A percentile compares a stretch with the other conserved stretches of the same genome.
phyloP scores from a whole-genome alignment of 495 filamentous ascomycete genomes.

The Terfezia boudieri region DNA sequence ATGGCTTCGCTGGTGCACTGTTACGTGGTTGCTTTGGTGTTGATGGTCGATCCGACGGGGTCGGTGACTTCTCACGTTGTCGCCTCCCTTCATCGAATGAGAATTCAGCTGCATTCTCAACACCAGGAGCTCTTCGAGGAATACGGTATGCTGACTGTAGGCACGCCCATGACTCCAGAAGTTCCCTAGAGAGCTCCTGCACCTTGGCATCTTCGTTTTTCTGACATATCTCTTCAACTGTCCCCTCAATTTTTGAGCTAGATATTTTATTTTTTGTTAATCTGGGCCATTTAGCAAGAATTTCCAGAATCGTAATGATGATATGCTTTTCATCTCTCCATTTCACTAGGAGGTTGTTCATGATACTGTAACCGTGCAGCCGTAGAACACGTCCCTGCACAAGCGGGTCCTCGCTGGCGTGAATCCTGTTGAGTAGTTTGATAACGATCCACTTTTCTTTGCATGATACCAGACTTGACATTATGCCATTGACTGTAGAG shows the following conservation, averaged over 20 bases:
- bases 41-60: constrained; percentile 4
- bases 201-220: constrained; percentile 47
- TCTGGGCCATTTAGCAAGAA: constrained; percentile 70
- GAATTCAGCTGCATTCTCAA: constrained; percentile 9
- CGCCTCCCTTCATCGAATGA: constrained; percentile 11
- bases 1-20: background rate
- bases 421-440: constrained; percentile 76
- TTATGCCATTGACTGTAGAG: constrained; percentile 81
- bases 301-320: constrained; percentile 69
- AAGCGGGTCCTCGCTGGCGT: constrained; percentile 70
- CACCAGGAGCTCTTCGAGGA: constrained; percentile 35
- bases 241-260: constrained; percentile 83
- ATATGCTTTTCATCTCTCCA: constrained; percentile 81
- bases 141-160: constrained; percentile 89
- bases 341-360: constrained; percentile 59
- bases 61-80: constrained; percentile 7
- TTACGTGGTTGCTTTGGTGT: constrained; percentile 1
- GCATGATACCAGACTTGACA: constrained; percentile 96
- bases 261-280: constrained; percentile 93
- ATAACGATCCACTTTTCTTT: constrained; percentile 99
- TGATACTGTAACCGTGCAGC: constrained; percentile 92
- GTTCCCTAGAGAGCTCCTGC: constrained; percentile 38
- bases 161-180: constrained; percentile 72
- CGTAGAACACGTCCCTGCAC: constrained; percentile 74
- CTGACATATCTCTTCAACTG: constrained; percentile 42